phyloP scores from a whole-genome alignment of 306 rosid species.

The Cercis canadensis region DNA sequence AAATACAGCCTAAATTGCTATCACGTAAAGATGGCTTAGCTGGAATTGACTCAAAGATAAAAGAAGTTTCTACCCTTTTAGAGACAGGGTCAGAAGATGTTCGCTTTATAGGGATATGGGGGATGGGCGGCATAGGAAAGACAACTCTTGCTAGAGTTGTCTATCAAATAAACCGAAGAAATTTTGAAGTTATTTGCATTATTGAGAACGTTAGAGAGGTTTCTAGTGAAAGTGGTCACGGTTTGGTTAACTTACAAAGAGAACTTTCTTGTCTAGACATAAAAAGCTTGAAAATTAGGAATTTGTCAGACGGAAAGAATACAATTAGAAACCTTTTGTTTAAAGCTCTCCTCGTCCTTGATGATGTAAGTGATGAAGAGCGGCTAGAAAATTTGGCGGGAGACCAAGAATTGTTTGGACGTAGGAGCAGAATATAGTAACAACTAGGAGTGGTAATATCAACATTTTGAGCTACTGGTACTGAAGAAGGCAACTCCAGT shows the following conservation, averaged over 20 bases:
- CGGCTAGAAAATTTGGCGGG: constrained; percentile 9
- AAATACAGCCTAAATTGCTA: background rate
- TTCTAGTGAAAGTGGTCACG: background rate
- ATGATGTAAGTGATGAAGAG: constrained; percentile 7
- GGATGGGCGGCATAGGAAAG: background rate
- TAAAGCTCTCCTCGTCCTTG: constrained; percentile 21
- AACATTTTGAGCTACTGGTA: no score
- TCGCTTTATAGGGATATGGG: background rate
- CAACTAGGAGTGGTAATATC: no score
- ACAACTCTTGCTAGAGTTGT: constrained; percentile 3
- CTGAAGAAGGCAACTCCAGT: no score
- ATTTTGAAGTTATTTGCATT: background rate
- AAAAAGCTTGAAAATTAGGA: background rate
- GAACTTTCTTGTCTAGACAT: background rate
- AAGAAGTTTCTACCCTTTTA: background rate
- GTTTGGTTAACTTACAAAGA: background rate
- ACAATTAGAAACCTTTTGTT: background rate
- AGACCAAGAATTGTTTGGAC: constrained; percentile 4
- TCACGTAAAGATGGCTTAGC: background rate
- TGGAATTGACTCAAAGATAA: background rate
- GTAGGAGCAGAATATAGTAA: constrained; percentile 4
- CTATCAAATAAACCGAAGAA: background rate
- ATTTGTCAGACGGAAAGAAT: background rate
- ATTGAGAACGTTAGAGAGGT: background rate
- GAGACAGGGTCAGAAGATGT: background rate